phyloP scores from a whole-genome alignment of 768 basidiomycete species.

The Boletus fagicola region DNA sequence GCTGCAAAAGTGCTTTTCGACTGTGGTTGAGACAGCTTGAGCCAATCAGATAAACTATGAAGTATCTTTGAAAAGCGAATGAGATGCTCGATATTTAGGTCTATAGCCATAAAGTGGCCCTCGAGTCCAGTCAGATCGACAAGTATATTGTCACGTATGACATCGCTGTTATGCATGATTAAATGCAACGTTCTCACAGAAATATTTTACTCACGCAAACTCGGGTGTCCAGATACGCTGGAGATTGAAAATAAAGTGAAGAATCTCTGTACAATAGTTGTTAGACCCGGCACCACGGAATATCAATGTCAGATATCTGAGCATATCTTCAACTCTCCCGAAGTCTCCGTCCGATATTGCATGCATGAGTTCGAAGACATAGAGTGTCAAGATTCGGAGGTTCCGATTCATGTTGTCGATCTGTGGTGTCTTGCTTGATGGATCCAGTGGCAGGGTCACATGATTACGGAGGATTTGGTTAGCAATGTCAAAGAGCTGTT shows the following conservation, averaged over 20 bases:
- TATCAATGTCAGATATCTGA: constrained; percentile 14
- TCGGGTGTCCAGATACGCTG: constrained; percentile 32
- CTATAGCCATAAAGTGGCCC: constrained; percentile 22
- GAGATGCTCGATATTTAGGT: constrained; percentile 40
- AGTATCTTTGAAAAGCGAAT: constrained; percentile 35
- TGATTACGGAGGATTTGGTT: background rate
- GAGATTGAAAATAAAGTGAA: constrained; percentile 20
- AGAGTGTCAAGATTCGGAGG: constrained; percentile 3
- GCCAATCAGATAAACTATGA: too few relatives aligned
- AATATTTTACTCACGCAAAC: too few relatives aligned
- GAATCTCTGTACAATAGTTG: constrained; percentile 21
- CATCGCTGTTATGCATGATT: too few relatives aligned
- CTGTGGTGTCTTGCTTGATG: too few relatives aligned
- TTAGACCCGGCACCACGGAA: constrained; percentile 20
- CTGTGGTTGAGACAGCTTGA: too few relatives aligned
- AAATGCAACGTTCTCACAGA: too few relatives aligned
- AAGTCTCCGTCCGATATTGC: constrained; percentile 34
- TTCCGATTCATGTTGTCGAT: too few relatives aligned
- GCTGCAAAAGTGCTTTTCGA: too few relatives aligned
- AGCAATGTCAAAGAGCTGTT: background rate
- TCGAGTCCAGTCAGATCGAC: constrained; percentile 33
- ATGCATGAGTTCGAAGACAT: constrained; percentile 28
- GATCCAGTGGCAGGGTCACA: too few relatives aligned
- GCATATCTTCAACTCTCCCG: constrained; percentile 32
- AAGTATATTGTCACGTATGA: constrained; percentile 20